Percentiles rank a stretch among this genome's conserved stretches.
Conservation (phyloP, 306 rosid genomes). For the Leucaena leucocephala region DNA sequence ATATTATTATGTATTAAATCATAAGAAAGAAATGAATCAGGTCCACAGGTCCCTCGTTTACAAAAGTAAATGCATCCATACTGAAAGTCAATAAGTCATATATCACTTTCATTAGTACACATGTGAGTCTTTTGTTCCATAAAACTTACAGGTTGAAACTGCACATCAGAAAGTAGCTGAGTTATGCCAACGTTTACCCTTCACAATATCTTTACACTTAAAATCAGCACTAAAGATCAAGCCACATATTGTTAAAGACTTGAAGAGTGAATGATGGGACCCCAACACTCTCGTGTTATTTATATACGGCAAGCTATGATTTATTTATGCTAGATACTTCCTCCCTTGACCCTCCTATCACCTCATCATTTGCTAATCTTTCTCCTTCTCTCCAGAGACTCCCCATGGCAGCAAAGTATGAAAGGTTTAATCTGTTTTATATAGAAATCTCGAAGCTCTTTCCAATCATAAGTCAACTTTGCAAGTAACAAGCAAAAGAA, state of each 20-base stretch:
- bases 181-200: neutral
- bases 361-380: neutral
- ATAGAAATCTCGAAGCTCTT: conserved; percentile 6
- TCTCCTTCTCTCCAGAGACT: neutral
- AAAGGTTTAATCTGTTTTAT: conserved; percentile 9
- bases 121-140: conserved; percentile 16
- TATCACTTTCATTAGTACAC: neutral
- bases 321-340: neutral
- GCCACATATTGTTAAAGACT: neutral
- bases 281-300: neutral
- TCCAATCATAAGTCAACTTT: neutral
- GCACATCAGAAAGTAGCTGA: neutral
- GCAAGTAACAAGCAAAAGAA: conserved; percentile 30
- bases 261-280: neutral
- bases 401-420: conserved; percentile 1
- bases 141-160: conserved; percentile 3
- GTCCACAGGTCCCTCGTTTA: neutral
- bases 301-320: neutral
- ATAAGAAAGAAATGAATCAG: neutral
- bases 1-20: neutral
- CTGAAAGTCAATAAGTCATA: neutral
- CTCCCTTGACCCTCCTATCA: neutral
- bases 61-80: neutral
- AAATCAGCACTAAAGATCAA: conserved; percentile 1
- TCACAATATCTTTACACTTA: neutral